Conservation (phyloP, 371 early-diverging fungal genomes). For the Mortierella sp. region DNA sequence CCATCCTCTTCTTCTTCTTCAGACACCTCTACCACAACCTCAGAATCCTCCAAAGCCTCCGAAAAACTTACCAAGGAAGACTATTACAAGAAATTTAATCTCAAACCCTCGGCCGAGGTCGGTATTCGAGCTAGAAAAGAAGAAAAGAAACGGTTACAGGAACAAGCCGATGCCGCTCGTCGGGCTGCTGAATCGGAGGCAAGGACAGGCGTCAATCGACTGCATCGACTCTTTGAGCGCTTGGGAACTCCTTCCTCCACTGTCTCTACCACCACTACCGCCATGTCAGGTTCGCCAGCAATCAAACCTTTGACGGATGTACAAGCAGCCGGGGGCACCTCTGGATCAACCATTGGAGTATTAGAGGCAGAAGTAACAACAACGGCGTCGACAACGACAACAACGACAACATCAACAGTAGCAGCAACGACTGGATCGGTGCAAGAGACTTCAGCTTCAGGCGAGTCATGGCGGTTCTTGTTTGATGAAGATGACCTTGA, state of each 20-base stretch:
- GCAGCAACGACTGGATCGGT: no score
- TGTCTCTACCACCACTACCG: no score
- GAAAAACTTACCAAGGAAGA: slow-evolving; percentile 14
- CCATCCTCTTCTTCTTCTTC: no score
- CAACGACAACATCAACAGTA: neutral
- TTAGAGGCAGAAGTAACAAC: neutral
- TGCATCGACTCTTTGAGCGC: slow-evolving; percentile 32
- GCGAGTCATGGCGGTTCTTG: slow-evolving; percentile 44
- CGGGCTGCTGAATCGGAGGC: slow-evolving; percentile 16
- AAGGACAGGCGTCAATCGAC: slow-evolving; percentile 15
- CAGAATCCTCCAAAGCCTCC: no score
- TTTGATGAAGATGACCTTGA: slow-evolving; percentile 47
- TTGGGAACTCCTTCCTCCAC: no score
- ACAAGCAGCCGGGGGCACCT: neutral
- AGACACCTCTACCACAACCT: no score
- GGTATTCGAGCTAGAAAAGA: slow-evolving; percentile 36
- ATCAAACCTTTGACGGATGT: neutral
- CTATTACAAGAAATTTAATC: slow-evolving; percentile 33
- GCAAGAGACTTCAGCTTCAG: neutral
- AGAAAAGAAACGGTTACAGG: slow-evolving; percentile 22
- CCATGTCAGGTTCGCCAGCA: no score
- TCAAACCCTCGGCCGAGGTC: slow-evolving; percentile 46
- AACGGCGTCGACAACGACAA: no score
- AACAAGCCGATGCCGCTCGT: slow-evolving; percentile 11
- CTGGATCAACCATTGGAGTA: neutral